phyloP scores from a whole-genome alignment of 2,329 filamentous ascomycete genomes.

The Ophiostoma ips region DNA sequence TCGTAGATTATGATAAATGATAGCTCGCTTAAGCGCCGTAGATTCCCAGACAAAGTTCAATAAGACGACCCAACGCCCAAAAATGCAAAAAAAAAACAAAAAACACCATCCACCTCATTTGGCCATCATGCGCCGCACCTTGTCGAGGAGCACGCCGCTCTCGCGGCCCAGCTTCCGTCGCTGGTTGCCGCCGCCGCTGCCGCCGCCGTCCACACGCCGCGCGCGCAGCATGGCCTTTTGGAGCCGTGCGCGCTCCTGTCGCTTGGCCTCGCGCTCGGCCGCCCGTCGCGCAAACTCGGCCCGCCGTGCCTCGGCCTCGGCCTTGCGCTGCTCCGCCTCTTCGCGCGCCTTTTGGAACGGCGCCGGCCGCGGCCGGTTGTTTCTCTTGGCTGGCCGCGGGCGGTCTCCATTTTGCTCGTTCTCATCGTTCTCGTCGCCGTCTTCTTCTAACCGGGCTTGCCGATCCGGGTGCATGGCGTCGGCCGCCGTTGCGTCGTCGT shows the following conservation, averaged over 20 bases:
- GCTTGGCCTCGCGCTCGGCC: conserved; percentile 50
- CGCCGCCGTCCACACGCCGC: conserved; percentile 34
- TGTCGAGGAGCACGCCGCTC: conserved; percentile 63
- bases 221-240: conserved; percentile 57
- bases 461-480: conserved; percentile 26
- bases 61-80: background rate
- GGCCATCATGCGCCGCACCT: conserved; percentile 58
- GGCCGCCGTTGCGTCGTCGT: conserved; percentile 5
- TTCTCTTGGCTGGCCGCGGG: conserved; percentile 13
- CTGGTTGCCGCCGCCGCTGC: conserved; percentile 1
- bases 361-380: conserved; percentile 6
- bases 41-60: no score
- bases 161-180: conserved; percentile 71
- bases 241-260: conserved; percentile 17
- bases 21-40: no score
- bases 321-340: conserved; percentile 36
- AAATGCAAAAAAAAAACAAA: background rate
- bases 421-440: conserved; percentile 2
- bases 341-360: conserved; percentile 25
- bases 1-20: no score
- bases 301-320: conserved; percentile 30
- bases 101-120: conserved; percentile 13
- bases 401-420: conserved; percentile 3
- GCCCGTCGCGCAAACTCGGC: conserved; percentile 51
- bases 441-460: conserved; percentile 25